A percentile compares a stretch with the other conserved stretches of the same genome.
phyloP scores from a whole-genome alignment of 176 grass and related monocot genomes.

The Triticum turgidum region DNA sequence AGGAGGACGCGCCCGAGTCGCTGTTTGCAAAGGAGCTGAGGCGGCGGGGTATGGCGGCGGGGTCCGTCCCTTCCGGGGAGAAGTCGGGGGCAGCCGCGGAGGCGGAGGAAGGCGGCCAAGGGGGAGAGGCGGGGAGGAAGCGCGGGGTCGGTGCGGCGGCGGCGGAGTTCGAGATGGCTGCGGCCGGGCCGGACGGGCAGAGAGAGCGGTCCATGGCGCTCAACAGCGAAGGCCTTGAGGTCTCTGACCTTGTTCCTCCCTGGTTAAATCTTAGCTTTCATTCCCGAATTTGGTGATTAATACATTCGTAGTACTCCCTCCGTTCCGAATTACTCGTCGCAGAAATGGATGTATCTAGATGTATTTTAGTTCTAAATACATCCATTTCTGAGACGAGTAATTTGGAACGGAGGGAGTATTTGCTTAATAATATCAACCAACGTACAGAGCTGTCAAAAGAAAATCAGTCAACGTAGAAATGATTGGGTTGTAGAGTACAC shows the following conservation, averaged over 20 bases:
- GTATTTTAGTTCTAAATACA: too few relatives aligned
- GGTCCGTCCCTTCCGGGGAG: constrained; percentile 43
- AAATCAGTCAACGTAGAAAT: too few relatives aligned
- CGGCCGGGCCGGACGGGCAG: constrained; percentile 50
- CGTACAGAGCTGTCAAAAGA: not conserved
- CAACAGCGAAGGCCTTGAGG: constrained; percentile 91
- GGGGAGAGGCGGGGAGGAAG: constrained; percentile 30
- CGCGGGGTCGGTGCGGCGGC: constrained; percentile 31
- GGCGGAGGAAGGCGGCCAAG: not conserved
- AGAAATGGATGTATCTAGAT: too few relatives aligned
- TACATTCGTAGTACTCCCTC: not conserved
- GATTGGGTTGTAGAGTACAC: too few relatives aligned
- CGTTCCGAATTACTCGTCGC: too few relatives aligned
- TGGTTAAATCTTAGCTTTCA: not conserved
- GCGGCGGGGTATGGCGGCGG: constrained; percentile 66
- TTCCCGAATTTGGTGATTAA: not conserved
- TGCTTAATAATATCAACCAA: not conserved
- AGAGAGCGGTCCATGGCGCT: constrained; percentile 71
- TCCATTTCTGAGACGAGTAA: too few relatives aligned
- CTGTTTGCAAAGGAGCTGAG: constrained; percentile 82
- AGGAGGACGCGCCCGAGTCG: constrained; percentile 59
- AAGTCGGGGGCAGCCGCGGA: constrained; percentile 36
- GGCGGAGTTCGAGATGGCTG: constrained; percentile 50
- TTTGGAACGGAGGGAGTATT: not conserved
- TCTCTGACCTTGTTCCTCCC: not conserved